phyloP scores from a whole-genome alignment of 2,329 filamentous ascomycete species.

The Xylariaceae sp. region DNA sequence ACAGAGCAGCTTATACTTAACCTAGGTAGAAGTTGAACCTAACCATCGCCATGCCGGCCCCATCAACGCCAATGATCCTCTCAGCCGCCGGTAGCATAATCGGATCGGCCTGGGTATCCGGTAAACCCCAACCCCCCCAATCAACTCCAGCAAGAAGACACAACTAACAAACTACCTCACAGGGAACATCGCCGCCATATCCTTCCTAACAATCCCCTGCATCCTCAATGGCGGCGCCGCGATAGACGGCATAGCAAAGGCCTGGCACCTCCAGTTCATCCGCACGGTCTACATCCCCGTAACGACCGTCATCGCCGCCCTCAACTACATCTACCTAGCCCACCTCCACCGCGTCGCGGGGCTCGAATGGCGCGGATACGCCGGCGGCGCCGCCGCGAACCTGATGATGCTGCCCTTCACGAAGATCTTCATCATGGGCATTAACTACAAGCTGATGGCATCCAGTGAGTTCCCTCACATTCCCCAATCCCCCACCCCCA shows the following conservation, averaged over 20 bases:
- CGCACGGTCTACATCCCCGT: slow-evolving; percentile 23
- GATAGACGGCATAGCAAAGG: slow-evolving; percentile 23
- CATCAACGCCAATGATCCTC: slow-evolving; percentile 25
- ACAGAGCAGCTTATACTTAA: too few relatives aligned
- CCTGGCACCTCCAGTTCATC: slow-evolving; percentile 26
- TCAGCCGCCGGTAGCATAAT: slow-evolving; percentile 25
- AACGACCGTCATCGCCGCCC: slow-evolving; percentile 17
- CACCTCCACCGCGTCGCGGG: slow-evolving; percentile 14
- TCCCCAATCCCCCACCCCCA: background rate
- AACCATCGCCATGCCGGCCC: slow-evolving; percentile 22
- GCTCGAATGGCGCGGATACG: slow-evolving; percentile 28
- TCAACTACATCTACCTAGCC: slow-evolving; percentile 27
- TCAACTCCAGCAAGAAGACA: background rate
- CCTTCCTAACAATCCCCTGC: slow-evolving; percentile 25
- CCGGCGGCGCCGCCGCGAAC: slow-evolving; percentile 22
- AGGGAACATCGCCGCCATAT: slow-evolving; percentile 26
- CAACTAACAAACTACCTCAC: slow-evolving; percentile 11
- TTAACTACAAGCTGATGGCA: slow-evolving; percentile 21
- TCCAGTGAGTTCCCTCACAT: slow-evolving; percentile 9
- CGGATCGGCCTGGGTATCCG: slow-evolving; percentile 29
- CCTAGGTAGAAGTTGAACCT: too few relatives aligned
- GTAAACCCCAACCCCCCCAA: slow-evolving; percentile 7
- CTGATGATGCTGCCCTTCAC: slow-evolving; percentile 26
- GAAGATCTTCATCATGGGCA: slow-evolving; percentile 21
- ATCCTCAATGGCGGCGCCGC: slow-evolving; percentile 21